Base-by-base conservation (phyloP, 768 basidiomycete genomes). In the Chlorophyllum brunneum region DNA sequence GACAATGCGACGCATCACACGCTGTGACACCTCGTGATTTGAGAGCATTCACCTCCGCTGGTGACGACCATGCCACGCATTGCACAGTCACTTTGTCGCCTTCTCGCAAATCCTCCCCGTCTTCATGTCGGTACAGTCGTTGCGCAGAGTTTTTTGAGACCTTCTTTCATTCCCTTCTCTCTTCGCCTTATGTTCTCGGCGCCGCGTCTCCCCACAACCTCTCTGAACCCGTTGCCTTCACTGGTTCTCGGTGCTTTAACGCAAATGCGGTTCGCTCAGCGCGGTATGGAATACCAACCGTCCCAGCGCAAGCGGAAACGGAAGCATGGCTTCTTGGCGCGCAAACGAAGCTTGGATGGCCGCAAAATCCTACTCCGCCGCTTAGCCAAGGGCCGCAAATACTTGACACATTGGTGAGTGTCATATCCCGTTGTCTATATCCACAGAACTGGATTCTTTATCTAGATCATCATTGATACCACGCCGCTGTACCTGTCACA, bases 241-340 rank as follows among this genome's bases (percentile, higher is more conserved):
- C 67, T 74, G 20, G 58, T 74, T 40, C 65, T 74, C 54, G 63
- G 69, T 34, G 67, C 74, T 2, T 63, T 78, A 6, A 67, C 75
- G 27, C 82, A 85, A 59, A 69, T 78, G 34, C 84, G 93, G 5
- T 83, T 78, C 63, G 74, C 74, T 26, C 78, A 86, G 24, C 80
- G 82, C 38, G 95, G 95, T 38, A 80, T 82, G n/a, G 92, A 95
- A 69, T 98, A 98, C 61, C 95, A 98, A 65, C 95, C 95, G n/a
- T 92, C 89, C 0, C 93, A 95, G 67, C 80, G 94, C 36, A 90
- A 89, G 63, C 74, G 95, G 59, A 98, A 98, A 75, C 79, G 92
- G 60, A 92, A 87, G 65, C 89, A 92, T 64, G 95, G 95, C 5
- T 98, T 95, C 68, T 77, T 98, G 29, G 80, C 86, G 0, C 72